These are phyloP conservation scores for Teunomyces aglyptinius DNA, from an alignment of 805 yeast species.

Conservation along the genomic window DNA sequence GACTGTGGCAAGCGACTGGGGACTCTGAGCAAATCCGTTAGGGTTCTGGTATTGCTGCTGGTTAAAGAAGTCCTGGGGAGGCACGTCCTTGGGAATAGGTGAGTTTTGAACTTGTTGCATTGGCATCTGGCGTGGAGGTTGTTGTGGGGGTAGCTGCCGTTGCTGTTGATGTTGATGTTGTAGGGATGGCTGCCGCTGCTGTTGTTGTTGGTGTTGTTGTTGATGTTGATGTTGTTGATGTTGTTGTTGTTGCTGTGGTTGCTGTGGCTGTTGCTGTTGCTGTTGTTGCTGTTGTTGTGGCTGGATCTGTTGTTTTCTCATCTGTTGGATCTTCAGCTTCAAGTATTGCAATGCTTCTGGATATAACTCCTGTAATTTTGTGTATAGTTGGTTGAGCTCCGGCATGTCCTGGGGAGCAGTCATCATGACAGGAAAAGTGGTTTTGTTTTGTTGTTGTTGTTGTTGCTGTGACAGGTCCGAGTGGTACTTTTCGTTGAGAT, in stretches of 20 bases:
- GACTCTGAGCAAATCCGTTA: background rate
- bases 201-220: slow-evolving; percentile 9
- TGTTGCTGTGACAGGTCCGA: slow-evolving; percentile 26
- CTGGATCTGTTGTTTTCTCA: slow-evolving; percentile 30
- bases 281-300: slow-evolving; percentile 12
- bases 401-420: slow-evolving; percentile 57
- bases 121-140: background rate
- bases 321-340: slow-evolving; percentile 38
- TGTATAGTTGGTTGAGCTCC: slow-evolving; percentile 48
- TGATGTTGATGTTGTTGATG: slow-evolving; percentile 12
- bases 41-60: slow-evolving; percentile 6
- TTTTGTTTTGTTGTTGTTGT: slow-evolving; percentile 22
- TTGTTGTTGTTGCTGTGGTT: slow-evolving; percentile 11
- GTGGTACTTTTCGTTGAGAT: slow-evolving; percentile 39
- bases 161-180: slow-evolving; percentile 9
- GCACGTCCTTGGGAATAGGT: background rate
- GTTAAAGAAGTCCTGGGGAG: slow-evolving; percentile 2
- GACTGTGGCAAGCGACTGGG: background rate
- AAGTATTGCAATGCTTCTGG: slow-evolving; percentile 52
- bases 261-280: slow-evolving; percentile 11
- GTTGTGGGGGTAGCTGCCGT: slow-evolving; percentile 9
- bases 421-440: slow-evolving; percentile 48
- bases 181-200: slow-evolving; percentile 1
- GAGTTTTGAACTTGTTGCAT: too few relatives aligned
- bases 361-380: slow-evolving; percentile 47